Evolutionary conservation across 345 rosid species (phyloP).

Genomic region (Linum tenue): DNA sequence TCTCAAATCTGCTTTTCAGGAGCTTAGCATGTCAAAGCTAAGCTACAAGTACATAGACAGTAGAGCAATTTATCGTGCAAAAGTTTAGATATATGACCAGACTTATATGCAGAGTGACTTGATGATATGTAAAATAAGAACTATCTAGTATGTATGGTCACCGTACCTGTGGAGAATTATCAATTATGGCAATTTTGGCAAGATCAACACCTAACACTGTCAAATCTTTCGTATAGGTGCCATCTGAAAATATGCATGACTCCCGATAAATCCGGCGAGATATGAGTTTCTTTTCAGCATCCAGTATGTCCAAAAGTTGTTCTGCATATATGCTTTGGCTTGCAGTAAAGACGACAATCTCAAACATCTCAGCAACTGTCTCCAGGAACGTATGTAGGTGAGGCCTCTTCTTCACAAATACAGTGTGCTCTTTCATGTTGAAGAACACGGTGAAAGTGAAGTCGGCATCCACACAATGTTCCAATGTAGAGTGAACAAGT

Average conservation of each 20-base stretch:
- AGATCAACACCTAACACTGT: constrained; percentile 87
- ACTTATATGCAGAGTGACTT: too few relatives aligned
- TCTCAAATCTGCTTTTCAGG: too few relatives aligned
- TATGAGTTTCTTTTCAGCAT: constrained; percentile 63
- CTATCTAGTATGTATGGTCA: too few relatives aligned
- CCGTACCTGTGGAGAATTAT: constrained; percentile 89
- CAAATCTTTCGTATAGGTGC: constrained; percentile 88
- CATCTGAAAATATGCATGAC: constrained; percentile 76
- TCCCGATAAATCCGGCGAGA: constrained; percentile 71
- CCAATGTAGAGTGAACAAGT: constrained; percentile 80
- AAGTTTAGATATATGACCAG: too few relatives aligned
- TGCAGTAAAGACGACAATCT: constrained; percentile 80
- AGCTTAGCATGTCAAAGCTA: too few relatives aligned
- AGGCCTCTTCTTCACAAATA: constrained; percentile 83
- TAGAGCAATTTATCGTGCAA: too few relatives aligned
- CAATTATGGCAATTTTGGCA: constrained; percentile 89
- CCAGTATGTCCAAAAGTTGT: constrained; percentile 71
- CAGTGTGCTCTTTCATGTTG: constrained; percentile 78
- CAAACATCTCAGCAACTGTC: constrained; percentile 82
- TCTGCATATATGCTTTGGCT: constrained; percentile 89
- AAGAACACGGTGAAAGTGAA: constrained; percentile 76
- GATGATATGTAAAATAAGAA: too few relatives aligned
- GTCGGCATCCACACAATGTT: constrained; percentile 67
- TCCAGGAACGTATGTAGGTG: constrained; percentile 65
- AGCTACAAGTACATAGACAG: too few relatives aligned